Base-by-base conservation (phyloP, 106 monocot genomes). In the Platanthera guangdongensis region DNA sequence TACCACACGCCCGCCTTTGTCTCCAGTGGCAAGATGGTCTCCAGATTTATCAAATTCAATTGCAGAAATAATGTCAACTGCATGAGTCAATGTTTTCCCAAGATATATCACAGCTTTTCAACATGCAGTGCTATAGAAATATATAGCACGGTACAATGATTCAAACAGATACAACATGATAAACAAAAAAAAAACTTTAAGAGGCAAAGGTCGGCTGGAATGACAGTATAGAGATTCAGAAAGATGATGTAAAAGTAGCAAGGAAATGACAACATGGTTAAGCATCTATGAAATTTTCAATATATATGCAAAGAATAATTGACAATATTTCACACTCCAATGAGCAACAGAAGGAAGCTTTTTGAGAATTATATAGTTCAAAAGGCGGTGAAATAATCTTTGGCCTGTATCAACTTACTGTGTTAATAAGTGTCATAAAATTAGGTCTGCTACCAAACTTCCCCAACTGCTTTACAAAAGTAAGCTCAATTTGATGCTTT, bases 11-110 rank as follows among this genome's bases (percentile, higher is more conserved):
- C 88, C 88, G 47, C 88, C 88, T 82, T 84, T 82, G 75, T 88
- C 88, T 82, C 88, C 84, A 69, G 88, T 88, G 12, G 88, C 88
- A 74, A 88, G 88, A 74, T 88, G 84, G 21, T 84, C 84, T 39
- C 88, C 88, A 57, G 82, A 79, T 74, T 88, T 84, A 52, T 88
- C 80, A 76, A 88, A 88, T 72, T 88, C 88, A 70, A 88, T 88
- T 12, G 88, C 88, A 50, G 88, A 84, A 76, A 88, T 88, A 32
- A 88, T 88, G 60, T 88, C 88, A 77, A 84, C 88, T 88, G 83
- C 57, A 78, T 60, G 21, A 48, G 22, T 50, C 52, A 60, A 6
- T 75, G 9, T 51, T 64, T 15, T 6, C 48, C 3, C 7, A 73
- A 59, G 19, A 48, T 7, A 70, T n/a, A 22, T 74, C 14, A 55